Base-by-base conservation (phyloP, 2,329 filamentous ascomycete species). In the Stagonosporopsis tanaceti region DNA sequence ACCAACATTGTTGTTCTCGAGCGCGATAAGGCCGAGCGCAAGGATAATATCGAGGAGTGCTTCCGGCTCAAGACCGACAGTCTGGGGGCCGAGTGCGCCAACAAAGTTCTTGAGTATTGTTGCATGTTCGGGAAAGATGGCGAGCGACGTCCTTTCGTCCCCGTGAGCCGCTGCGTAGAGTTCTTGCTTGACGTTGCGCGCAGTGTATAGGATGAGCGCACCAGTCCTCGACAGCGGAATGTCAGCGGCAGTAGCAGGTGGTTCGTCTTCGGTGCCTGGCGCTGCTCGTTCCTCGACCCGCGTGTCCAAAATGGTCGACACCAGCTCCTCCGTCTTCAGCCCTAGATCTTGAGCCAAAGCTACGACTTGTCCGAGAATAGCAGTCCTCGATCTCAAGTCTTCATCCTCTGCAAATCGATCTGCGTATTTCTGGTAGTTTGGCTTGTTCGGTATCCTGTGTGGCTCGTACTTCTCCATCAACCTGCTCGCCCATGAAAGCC, bases 331-430 rank as follows among this genome's bases (percentile, higher is more conserved):
- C 11, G 80, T 80, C 24, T 79, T 71, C 25, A 87, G 64, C 1
- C 78, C 80, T 27, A 87, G 75, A 62, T 87, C 85, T 50, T 85
- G 82, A 15, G 88, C 84, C 50, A 92, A 79, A 17, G 88, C 86
- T 79, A 88, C 87, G 24, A 93, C 77, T 68, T 93, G 88, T 0
- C 90, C 90, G n/a, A 91, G 82, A 44, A 90, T 83, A 6, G 85
- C 84, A 60, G 91, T 86, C 56, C 85, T 82, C 15, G 84, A 84
- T 57, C 86, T 82, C 30, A 92, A 76, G 38, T 82, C 77, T 38
- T 87, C 82, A 14, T 90, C 84, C 39, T 88, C 82, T 41, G 86
- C 85, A 66, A 90, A 93, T 4, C 84, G 82, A 62, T 87, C 84
- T 45, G 85, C 82, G 64, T 87, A 81, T 2, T 87, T 91, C 63